Base-by-base conservation (phyloP, 2,329 filamentous ascomycete species). In the Tolypocladium pustulatum region DNA sequence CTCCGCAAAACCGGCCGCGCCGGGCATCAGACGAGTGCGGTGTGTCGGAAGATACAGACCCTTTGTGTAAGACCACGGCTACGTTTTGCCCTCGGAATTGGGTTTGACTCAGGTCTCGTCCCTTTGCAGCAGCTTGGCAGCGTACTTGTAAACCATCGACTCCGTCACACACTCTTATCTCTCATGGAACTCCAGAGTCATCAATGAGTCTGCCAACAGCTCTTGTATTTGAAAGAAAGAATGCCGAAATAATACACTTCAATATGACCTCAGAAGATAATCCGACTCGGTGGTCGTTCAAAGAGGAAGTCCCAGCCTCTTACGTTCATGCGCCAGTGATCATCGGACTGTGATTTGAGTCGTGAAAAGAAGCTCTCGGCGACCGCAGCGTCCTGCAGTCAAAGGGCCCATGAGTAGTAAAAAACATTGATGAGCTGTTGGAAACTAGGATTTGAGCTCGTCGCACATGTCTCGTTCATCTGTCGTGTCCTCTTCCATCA, bases 311-410 rank as follows among this genome's bases (percentile, higher is more conserved):
- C n/a, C 49, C 49, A 52, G 49, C 49, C 49, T 30, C 49, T 52
- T 34, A 25, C 20, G 8, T 34, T 22, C 49, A 27, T 12, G 49
- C 30, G 30, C 49, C 49, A 52, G 30, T 22, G 20, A 30, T 52
- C 30, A 30, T 52, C 49, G 49, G n/a, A 36, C n/a, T 13, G 49
- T 36, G 10, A 9, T 34, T 34, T 52, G 49, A 52, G 30, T 52
- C 49, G 49, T 22, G 30, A 60, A 49, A 55, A 61, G 27, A 32
- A 55, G 54, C 54, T 55, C 54, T 55, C 38, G 25, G 17, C 54
- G 25, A 55, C 54, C 32, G 54, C 54, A 8, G 54, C 38, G 54
- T 41, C 54, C 36, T 38, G 54, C 54, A 41, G 54, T 13, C 36
- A 22, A 41, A 55, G 38, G 40, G 54, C 54, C 54, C 54, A 22